Percentiles rank a stretch among this genome's conserved stretches.
These are phyloP conservation scores for Trichoderma harzianum DNA, from an alignment of 2,329 filamentous ascomycete species.

Conservation along the genomic window DNA sequence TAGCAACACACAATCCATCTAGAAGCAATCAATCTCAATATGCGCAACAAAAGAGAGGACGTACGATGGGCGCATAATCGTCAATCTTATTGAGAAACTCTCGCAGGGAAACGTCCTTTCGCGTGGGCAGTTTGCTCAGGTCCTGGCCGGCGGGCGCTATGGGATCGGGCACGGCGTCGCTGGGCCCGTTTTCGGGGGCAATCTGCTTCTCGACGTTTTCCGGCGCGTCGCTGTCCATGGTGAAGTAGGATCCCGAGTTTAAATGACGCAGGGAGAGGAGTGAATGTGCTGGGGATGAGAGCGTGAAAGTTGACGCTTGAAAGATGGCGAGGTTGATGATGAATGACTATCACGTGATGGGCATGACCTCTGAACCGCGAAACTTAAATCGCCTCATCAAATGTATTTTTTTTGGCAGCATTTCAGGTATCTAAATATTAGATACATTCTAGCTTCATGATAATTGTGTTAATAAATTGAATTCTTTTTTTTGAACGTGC, in stretches of 20 bases:
- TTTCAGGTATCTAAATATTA: too few species aligned
- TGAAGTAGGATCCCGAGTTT: not conserved
- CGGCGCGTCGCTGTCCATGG: conserved; percentile 37
- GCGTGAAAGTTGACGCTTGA: not conserved
- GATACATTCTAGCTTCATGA: not conserved
- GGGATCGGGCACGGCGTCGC: conserved; percentile 35
- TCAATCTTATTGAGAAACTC: conserved; percentile 97
- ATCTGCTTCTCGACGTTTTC: conserved; percentile 32
- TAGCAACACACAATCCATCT: not conserved
- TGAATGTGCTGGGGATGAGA: not conserved
- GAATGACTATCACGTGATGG: not conserved
- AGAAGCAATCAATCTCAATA: not conserved
- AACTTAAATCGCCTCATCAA: not conserved
- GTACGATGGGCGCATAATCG: conserved; percentile 93
- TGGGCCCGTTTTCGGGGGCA: conserved; percentile 28
- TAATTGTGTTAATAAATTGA: not conserved
- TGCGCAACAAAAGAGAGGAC: conserved; percentile 30
- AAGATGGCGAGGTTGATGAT: conserved; percentile 1
- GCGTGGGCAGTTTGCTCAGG: conserved; percentile 61
- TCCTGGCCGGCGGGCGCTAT: conserved; percentile 52
- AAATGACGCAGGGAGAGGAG: not conserved
- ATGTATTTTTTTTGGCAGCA: not conserved
- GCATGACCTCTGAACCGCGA: not conserved
- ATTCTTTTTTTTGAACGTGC: not conserved
- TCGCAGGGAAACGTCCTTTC: conserved; percentile 87